Percentiles rank a stretch among this genome's conserved stretches.
Evolutionary conservation across 306 rosid species (phyloP).

Genomic region (Cyamopsis tetragonoloba): DNA sequence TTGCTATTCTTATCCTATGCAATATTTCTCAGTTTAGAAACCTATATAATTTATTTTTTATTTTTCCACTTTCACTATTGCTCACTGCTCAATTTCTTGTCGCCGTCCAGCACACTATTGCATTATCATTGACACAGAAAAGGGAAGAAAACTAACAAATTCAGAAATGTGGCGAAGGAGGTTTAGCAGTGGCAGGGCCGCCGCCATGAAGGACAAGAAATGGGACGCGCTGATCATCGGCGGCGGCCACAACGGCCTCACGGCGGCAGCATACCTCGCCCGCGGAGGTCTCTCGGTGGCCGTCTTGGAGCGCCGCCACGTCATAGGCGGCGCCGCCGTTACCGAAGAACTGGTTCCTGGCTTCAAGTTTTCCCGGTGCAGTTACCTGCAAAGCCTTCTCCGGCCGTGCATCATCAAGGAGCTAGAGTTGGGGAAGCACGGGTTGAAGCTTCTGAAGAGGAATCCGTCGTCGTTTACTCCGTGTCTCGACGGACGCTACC

Average conservation of each 20-base stretch:
- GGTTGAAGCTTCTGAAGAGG: conserved; percentile 77
- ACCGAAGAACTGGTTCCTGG: conserved; percentile 85
- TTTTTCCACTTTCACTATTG: no score
- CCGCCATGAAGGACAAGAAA: conserved; percentile 49
- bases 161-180: conserved; percentile 66
- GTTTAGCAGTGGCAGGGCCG: conserved; percentile 33
- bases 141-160: not conserved
- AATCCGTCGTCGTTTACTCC: conserved; percentile 92
- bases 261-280: conserved; percentile 87
- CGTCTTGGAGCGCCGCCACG: conserved; percentile 87
- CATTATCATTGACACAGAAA: not conserved
- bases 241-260: conserved; percentile 95
- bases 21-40: no score
- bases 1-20: no score
- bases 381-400: conserved; percentile 89
- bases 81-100: no score
- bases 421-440: conserved; percentile 68
- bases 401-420: conserved; percentile 82
- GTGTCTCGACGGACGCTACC: conserved; percentile 84
- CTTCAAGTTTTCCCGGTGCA: conserved; percentile 90
- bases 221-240: conserved; percentile 94
- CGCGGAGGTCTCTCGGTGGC: conserved; percentile 89
- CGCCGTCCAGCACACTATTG: no score
- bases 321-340: conserved; percentile 90
- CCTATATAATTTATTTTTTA: no score